phyloP scores from a whole-genome alignment of 768 basidiomycete genomes.

The Artomyces pyxidatus region DNA sequence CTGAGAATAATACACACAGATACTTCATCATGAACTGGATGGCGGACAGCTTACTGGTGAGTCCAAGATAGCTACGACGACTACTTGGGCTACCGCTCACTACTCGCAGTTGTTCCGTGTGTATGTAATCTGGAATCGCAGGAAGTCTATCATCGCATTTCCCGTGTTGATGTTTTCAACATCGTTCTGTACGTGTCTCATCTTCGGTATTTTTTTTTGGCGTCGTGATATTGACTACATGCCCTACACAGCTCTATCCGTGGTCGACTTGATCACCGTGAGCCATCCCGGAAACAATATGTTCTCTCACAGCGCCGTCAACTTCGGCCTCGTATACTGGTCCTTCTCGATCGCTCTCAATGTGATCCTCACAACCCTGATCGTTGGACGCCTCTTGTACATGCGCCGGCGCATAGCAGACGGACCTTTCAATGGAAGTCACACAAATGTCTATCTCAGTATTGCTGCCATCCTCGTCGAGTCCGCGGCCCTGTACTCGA shows the following conservation, averaged over 20 bases:
- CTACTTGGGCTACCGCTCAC: background rate
- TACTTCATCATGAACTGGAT: conserved; percentile 6
- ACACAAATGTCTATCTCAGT: background rate
- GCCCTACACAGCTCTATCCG: background rate
- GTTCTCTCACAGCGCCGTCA: background rate
- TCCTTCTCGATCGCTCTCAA: conserved; percentile 8
- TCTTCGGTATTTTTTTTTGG: background rate
- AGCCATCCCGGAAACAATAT: background rate
- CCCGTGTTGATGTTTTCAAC: background rate
- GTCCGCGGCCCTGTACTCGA: conserved; percentile 10
- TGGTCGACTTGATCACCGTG: background rate
- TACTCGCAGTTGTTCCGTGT: conserved; percentile 2
- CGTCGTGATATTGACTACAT: background rate
- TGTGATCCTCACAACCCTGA: conserved; percentile 7
- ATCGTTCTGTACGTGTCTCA: background rate
- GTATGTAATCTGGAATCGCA: conserved; percentile 5
- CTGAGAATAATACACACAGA: background rate
- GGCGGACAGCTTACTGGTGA: conserved; percentile 5
- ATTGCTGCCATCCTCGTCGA: conserved; percentile 14
- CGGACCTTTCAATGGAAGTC: background rate
- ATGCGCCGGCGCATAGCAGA: background rate
- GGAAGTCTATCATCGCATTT: background rate
- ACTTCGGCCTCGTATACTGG: conserved; percentile 7
- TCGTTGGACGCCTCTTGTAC: conserved; percentile 6
- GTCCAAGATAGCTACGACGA: background rate